Percentiles rank a stretch among this genome's conserved stretches.
These are phyloP conservation scores for Stephania japonica DNA, from an alignment of 164 flowering plant genomes.

Conservation along the genomic window DNA sequence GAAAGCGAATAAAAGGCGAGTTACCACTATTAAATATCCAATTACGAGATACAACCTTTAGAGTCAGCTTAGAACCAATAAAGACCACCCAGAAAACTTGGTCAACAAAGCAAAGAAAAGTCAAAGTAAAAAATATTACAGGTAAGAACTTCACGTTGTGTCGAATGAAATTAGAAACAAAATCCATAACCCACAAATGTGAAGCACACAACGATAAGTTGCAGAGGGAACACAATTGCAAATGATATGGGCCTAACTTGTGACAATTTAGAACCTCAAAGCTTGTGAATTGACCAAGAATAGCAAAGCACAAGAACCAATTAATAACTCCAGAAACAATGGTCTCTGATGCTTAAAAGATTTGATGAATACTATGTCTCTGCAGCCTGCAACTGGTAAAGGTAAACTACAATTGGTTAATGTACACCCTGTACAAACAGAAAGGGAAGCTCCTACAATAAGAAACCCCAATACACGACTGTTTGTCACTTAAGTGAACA, in stretches of 20 bases:
- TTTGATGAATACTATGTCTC: neutral
- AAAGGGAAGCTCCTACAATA: neutral
- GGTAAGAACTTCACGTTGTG: neutral
- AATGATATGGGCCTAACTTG: too few species aligned
- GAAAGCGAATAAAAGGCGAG: too few species aligned
- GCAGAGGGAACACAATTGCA: too few species aligned
- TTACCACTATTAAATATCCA: too few species aligned
- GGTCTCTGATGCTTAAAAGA: neutral
- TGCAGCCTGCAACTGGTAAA: too few species aligned
- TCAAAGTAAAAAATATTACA: neutral
- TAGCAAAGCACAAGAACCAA: too few species aligned
- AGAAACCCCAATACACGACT: neutral
- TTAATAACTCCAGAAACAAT: too few species aligned
- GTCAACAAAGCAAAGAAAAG: neutral
- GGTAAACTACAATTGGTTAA: too few species aligned
- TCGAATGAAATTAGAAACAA: neutral
- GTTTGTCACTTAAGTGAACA: neutral
- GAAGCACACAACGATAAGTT: neutral
- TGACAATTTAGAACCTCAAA: too few species aligned
- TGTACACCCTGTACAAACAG: neutral
- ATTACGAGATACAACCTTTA: too few species aligned
- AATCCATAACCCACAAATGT: neutral
- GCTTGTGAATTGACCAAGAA: too few species aligned
- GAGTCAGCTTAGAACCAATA: too few species aligned
- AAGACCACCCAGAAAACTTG: neutral